Evolutionary conservation across 441 rosid species (phyloP).

Genomic region (Populus trichocarpa): DNA sequence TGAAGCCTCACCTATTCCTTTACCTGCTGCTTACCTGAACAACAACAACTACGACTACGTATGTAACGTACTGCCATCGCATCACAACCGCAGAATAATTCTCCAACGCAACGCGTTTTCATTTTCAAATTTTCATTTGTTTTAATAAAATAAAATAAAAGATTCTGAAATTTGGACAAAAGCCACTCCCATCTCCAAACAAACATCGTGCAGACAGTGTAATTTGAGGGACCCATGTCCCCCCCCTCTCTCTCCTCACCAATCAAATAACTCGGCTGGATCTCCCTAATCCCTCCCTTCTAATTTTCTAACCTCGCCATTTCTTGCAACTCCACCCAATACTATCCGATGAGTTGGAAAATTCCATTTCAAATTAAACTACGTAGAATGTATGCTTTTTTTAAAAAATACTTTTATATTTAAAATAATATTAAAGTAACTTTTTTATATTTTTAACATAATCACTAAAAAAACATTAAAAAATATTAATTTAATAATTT

Average conservation of each 20-base stretch:
- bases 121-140: background rate
- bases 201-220: constrained; percentile 26
- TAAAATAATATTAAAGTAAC: no score
- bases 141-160: background rate
- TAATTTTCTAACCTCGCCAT: background rate
- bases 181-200: background rate
- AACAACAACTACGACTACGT: background rate
- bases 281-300: background rate
- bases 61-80: background rate
- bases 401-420: no score
- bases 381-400: no score
- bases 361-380: background rate
- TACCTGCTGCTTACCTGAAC: background rate
- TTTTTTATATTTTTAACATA: no score
- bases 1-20: no score
- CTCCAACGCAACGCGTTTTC: constrained; percentile 3
- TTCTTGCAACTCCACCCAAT: background rate
- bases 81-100: background rate
- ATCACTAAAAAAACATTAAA: no score
- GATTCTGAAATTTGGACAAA: constrained; percentile 12
- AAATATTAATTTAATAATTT: no score
- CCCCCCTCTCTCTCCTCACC: background rate
- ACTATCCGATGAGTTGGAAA: background rate
- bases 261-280: background rate
- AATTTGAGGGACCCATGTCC: constrained; percentile 17